These are phyloP conservation scores for Crotalaria pallida DNA, from an alignment of 306 rosid genomes.

Conservation along the genomic window DNA sequence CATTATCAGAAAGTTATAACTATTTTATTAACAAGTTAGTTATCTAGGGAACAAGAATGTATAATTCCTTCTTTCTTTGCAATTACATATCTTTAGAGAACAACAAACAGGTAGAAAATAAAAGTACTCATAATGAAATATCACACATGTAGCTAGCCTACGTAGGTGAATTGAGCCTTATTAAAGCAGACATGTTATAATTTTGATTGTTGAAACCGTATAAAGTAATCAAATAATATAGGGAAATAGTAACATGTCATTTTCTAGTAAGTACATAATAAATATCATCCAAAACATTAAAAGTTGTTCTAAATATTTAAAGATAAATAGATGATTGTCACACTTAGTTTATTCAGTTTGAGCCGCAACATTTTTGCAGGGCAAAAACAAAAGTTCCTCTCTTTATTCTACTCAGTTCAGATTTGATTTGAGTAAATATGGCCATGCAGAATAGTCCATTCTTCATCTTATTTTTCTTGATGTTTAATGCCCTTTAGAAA, in stretches of 20 bases:
- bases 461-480: not conserved
- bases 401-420: not conserved
- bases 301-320: not conserved
- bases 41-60: not conserved
- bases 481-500: not conserved
- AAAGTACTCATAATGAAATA: not conserved
- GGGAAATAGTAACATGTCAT: not conserved
- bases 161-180: not conserved
- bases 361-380: not conserved
- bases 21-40: no score
- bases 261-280: not conserved
- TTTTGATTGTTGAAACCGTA: not conserved
- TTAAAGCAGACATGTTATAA: not conserved
- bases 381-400: not conserved
- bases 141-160: no score
- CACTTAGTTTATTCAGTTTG: not conserved
- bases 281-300: not conserved
- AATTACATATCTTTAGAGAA: not conserved
- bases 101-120: not conserved
- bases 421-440: not conserved
- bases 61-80: not conserved
- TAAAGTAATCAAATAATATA: not conserved
- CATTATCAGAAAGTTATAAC: no score
- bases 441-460: not conserved
- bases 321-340: not conserved